Evolutionary conservation across 139 green algal genomes (phyloP).

Genomic region (Closterium sp.): DNA sequence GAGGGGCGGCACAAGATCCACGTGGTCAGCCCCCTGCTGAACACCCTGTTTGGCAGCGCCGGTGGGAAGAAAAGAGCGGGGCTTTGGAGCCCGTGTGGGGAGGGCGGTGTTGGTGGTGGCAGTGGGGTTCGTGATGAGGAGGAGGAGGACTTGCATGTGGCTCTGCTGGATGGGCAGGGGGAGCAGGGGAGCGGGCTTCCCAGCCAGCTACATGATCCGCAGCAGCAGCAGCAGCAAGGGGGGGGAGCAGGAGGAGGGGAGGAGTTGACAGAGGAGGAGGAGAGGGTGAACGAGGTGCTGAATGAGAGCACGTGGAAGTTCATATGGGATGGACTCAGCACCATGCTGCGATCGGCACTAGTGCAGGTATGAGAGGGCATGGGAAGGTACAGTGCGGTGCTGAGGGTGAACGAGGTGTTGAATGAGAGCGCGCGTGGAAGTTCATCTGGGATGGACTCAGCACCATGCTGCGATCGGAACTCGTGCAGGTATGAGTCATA

Average conservation of each 20-base stretch:
- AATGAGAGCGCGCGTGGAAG: slow-evolving; percentile 32
- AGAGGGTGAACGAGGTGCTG: neutral
- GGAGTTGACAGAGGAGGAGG: neutral
- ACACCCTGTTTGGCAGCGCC: neutral
- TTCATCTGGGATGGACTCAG: slow-evolving; percentile 58
- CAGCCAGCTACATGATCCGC: neutral
- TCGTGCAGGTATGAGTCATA: slow-evolving; percentile 53
- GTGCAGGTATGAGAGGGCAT: slow-evolving; percentile 22
- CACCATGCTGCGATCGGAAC: slow-evolving; percentile 62
- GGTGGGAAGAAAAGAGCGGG: no score
- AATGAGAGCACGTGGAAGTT: slow-evolving; percentile 45
- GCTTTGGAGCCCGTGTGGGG: neutral
- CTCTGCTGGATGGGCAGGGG: neutral
- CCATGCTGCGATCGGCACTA: slow-evolving; percentile 61
- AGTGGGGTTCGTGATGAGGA: neutral
- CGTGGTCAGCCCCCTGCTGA: neutral
- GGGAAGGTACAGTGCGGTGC: neutral
- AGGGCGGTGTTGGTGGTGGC: neutral
- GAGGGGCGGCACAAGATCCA: slow-evolving; percentile 34
- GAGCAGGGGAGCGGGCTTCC: neutral
- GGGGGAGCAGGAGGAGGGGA: neutral
- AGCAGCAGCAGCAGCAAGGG: slow-evolving; percentile 26
- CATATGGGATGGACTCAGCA: slow-evolving; percentile 60
- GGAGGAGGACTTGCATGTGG: no score
- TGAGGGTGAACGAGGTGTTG: neutral